A percentile compares a stretch with the other conserved stretches of the same genome.
Conservation (phyloP, 768 basidiomycete genomes). For the Pleurotus citrinopileatus region DNA sequence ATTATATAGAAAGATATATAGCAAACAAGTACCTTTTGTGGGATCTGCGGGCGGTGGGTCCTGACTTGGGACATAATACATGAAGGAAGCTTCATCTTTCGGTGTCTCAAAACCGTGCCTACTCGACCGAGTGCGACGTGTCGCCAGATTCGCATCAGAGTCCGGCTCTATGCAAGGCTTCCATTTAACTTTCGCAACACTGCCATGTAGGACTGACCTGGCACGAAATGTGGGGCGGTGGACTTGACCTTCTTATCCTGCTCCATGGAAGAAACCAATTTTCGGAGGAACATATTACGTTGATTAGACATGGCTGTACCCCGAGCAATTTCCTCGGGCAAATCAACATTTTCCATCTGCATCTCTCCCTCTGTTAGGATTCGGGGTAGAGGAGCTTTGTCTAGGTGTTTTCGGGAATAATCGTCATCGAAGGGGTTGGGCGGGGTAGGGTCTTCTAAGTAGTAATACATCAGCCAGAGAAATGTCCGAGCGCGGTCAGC, state of each 20-base stretch:
- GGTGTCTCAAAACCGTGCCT: conserved; percentile 30
- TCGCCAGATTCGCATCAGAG: conserved; percentile 23
- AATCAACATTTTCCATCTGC: conserved; percentile 73
- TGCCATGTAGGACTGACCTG: conserved; percentile 30
- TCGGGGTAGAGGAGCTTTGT: conserved; percentile 63
- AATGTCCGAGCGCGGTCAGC: conserved; percentile 72
- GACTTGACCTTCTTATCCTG: conserved; percentile 47
- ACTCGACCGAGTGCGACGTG: conserved; percentile 30
- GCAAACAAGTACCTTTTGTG: conserved; percentile 11
- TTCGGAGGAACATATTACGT: conserved; percentile 68
- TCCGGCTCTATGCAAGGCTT: conserved; percentile 17
- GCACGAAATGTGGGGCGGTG: conserved; percentile 40
- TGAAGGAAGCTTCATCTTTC: conserved; percentile 42
- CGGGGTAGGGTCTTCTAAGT: conserved; percentile 62
- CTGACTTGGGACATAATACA: conserved; percentile 47
- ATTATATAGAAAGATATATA: too few species aligned
- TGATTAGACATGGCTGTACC: conserved; percentile 71
- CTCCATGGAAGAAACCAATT: conserved; percentile 57
- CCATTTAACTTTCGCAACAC: not conserved
- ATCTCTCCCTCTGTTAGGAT: conserved; percentile 54
- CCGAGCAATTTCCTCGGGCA: conserved; percentile 73
- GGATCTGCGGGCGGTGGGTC: conserved; percentile 24
- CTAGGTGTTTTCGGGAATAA: conserved; percentile 50
- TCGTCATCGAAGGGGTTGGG: conserved; percentile 79
- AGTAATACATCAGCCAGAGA: conserved; percentile 81